Percentiles rank a stretch among this genome's conserved stretches.
Conservation (phyloP, 1,284 basidiomycete species). For the Heterobasidion annosum region DNA sequence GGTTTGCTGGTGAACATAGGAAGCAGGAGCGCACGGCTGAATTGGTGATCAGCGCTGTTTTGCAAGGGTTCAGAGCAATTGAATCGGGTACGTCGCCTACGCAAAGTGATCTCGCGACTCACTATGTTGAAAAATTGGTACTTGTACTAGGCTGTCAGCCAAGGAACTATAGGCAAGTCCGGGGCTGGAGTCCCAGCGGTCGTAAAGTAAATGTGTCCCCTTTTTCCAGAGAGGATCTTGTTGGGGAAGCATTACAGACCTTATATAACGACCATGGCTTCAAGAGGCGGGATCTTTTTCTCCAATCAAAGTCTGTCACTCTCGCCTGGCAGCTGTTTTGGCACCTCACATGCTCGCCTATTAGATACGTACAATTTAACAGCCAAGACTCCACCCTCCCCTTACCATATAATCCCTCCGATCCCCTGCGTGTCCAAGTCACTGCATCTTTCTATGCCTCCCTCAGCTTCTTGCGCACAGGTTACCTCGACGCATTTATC, state of each 20-base stretch:
- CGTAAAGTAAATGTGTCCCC: constrained; percentile 3
- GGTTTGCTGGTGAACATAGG: constrained; percentile 26
- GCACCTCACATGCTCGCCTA: not conserved
- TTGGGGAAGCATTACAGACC: constrained; percentile 58
- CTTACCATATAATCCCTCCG: constrained; percentile 59
- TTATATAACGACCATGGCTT: constrained; percentile 24
- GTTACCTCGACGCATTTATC: constrained; percentile 66
- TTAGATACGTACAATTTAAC: constrained; percentile 60
- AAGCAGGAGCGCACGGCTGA: constrained; percentile 64
- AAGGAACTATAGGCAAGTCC: constrained; percentile 58
- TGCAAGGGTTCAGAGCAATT: constrained; percentile 69
- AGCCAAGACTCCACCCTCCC: constrained; percentile 66
- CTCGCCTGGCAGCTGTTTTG: not conserved
- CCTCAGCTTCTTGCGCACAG: constrained; percentile 56
- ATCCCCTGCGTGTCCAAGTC: constrained; percentile 53
- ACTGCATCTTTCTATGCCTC: constrained; percentile 54
- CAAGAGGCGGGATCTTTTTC: constrained; percentile 21
- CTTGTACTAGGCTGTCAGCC: constrained; percentile 53
- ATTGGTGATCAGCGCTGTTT: constrained; percentile 62
- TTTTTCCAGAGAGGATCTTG: constrained; percentile 58
- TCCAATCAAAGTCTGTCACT: constrained; percentile 62
- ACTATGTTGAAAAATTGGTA: not conserved
- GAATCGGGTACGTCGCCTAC: constrained; percentile 51
- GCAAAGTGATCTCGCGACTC: not conserved
- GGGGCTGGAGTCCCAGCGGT: not conserved